These are phyloP conservation scores for Kuraishia hungarica DNA, from an alignment of 805 yeast species.

Conservation along the genomic window DNA sequence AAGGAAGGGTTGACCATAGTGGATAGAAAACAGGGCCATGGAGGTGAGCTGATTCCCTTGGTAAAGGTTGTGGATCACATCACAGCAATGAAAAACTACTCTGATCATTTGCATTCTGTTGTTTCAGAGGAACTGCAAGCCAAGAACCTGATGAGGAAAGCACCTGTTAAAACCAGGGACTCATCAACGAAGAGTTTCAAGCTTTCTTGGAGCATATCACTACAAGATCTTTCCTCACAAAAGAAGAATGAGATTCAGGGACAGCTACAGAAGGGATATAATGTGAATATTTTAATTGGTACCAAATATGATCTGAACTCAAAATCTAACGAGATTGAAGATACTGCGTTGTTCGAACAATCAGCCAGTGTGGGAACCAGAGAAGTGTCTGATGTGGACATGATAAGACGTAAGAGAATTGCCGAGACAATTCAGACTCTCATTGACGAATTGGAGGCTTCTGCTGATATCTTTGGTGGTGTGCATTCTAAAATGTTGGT, in stretches of 20 bases:
- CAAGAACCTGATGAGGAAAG: background rate
- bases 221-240: constrained; percentile 42
- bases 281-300: constrained; percentile 32
- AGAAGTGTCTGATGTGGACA: background rate
- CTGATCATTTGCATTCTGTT: constrained; percentile 13
- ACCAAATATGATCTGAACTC: constrained; percentile 18
- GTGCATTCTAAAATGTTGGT: background rate
- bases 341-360: background rate
- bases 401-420: background rate
- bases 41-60: constrained; percentile 7
- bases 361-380: background rate
- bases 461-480: background rate
- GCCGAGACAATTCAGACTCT: background rate
- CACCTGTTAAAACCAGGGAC: constrained; percentile 8
- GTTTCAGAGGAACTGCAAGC: background rate
- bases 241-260: constrained; percentile 40
- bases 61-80: constrained; percentile 16
- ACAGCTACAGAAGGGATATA: constrained; percentile 34
- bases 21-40: constrained; percentile 8
- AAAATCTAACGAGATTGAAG: background rate
- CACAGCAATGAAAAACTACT: constrained; percentile 17
- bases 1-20: constrained; percentile 18
- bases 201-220: constrained; percentile 49
- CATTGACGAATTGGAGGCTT: background rate
- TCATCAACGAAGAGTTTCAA: constrained; percentile 35